Evolutionary conservation across 1,284 basidiomycete genomes (phyloP).

Genomic region (Fomitopsis betulina): DNA sequence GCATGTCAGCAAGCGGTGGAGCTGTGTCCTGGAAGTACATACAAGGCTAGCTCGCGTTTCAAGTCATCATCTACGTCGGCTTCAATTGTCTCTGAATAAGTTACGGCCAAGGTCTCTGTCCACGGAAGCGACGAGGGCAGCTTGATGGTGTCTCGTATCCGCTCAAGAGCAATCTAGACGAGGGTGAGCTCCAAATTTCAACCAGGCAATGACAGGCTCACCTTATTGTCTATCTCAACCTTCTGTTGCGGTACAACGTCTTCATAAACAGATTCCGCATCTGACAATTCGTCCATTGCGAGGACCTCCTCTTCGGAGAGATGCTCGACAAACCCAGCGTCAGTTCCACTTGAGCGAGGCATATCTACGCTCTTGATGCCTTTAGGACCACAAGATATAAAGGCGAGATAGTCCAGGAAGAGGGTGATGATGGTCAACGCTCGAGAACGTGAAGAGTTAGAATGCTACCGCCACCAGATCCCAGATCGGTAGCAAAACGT

Average conservation of each 20-base stretch:
- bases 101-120: slow-evolving; percentile 80
- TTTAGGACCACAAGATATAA: too few relatives aligned
- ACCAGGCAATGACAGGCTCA: slow-evolving; percentile 30
- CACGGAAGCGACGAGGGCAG: slow-evolving; percentile 76
- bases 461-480: too few relatives aligned
- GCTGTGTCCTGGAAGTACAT: slow-evolving; percentile 28
- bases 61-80: slow-evolving; percentile 87
- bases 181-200: neutral
- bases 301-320: slow-evolving; percentile 11
- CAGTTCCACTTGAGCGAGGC: neutral
- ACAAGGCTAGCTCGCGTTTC: slow-evolving; percentile 94
- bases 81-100: slow-evolving; percentile 71
- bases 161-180: slow-evolving; percentile 69
- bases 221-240: slow-evolving; percentile 79
- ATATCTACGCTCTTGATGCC: neutral
- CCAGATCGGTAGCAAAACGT: neutral
- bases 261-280: slow-evolving; percentile 64
- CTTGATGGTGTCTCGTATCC: slow-evolving; percentile 77
- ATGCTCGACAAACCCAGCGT: slow-evolving; percentile 4
- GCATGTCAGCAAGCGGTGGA: neutral
- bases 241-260: slow-evolving; percentile 78
- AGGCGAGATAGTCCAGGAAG: neutral
- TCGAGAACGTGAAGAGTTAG: too few relatives aligned
- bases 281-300: slow-evolving; percentile 55
- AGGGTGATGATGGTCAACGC: neutral